These are phyloP conservation scores for Rhodotorula diobovata DNA, from an alignment of 768 basidiomycete genomes.

Conservation along the genomic window DNA sequence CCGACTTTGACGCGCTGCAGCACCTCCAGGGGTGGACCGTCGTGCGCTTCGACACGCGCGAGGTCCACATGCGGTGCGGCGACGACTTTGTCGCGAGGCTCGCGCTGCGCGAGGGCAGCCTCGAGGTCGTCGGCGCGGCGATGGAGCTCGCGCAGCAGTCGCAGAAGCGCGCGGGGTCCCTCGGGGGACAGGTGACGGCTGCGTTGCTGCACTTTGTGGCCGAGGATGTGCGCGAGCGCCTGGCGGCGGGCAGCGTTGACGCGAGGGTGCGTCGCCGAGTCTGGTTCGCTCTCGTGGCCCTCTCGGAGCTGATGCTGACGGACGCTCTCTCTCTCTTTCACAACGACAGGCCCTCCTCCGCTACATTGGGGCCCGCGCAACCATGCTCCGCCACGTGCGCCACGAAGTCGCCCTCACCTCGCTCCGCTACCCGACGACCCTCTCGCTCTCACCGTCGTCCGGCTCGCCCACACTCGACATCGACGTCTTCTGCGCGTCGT, in stretches of 20 bases:
- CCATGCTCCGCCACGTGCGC: slow-evolving; percentile 20
- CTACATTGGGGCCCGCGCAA: slow-evolving; percentile 2
- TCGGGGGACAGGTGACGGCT: slow-evolving; percentile 16
- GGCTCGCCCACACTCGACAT: not conserved
- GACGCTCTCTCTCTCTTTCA: not conserved
- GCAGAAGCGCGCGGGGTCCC: not conserved
- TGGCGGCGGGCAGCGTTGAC: not conserved
- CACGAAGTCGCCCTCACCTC: slow-evolving; percentile 21
- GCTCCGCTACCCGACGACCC: slow-evolving; percentile 14
- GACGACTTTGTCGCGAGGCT: slow-evolving; percentile 33
- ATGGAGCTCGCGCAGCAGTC: not conserved
- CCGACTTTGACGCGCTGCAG: slow-evolving; percentile 40
- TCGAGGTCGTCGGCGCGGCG: not conserved
- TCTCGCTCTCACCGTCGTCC: not conserved
- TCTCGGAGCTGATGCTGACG: no score
- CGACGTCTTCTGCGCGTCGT: not conserved
- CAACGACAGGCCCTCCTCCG: slow-evolving; percentile 6
- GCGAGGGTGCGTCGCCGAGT: slow-evolving; percentile 10
- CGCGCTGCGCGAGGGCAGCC: not conserved
- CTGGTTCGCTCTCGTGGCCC: not conserved
- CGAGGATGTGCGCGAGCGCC: not conserved
- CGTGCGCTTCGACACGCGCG: slow-evolving; percentile 3
- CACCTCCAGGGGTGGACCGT: slow-evolving; percentile 40
- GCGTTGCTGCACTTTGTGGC: slow-evolving; percentile 18
- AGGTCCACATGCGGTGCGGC: slow-evolving; percentile 25